Conservation (phyloP, 1,139 yeast genomes). For the Candida sojae region DNA sequence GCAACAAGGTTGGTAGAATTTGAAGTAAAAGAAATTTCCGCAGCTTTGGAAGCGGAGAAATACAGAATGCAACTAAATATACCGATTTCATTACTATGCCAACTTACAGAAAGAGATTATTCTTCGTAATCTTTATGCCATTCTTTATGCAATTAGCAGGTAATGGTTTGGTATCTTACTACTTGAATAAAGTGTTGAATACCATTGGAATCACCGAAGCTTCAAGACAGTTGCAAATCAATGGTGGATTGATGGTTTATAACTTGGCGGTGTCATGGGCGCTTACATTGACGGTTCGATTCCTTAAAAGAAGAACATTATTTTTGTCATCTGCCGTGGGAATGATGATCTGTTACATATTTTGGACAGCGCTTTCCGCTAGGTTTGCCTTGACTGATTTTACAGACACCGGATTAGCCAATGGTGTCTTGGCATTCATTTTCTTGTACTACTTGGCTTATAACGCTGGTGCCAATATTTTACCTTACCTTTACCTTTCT, state of each 20-base stretch:
- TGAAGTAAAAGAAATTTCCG: constrained; percentile 47
- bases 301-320: constrained; percentile 45
- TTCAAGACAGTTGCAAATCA: constrained; percentile 46
- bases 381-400: constrained; percentile 38
- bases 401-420: constrained; percentile 32
- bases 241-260: constrained; percentile 46
- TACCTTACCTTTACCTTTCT: constrained; percentile 37
- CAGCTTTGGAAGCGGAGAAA: constrained; percentile 37
- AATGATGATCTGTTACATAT: constrained; percentile 40
- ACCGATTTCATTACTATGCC: constrained; percentile 34
- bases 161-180: constrained; percentile 54
- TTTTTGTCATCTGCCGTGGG: constrained; percentile 35
- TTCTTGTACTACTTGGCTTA: constrained; percentile 41
- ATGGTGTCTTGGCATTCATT: constrained; percentile 47
- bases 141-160: constrained; percentile 51
- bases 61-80: constrained; percentile 28
- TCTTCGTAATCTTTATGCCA: constrained; percentile 34
- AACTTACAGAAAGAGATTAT: constrained; percentile 47
- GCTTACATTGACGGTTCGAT: constrained; percentile 30
- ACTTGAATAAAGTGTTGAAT: constrained; percentile 46
- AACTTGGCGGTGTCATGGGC: constrained; percentile 37
- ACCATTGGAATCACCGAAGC: constrained; percentile 51
- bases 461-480: constrained; percentile 35
- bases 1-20: constrained; percentile 40
- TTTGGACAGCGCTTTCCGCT: constrained; percentile 43